These are phyloP conservation scores for Globisporangium viniferum DNA, from an alignment of 352 stramenopile species.

Conservation along the genomic window DNA sequence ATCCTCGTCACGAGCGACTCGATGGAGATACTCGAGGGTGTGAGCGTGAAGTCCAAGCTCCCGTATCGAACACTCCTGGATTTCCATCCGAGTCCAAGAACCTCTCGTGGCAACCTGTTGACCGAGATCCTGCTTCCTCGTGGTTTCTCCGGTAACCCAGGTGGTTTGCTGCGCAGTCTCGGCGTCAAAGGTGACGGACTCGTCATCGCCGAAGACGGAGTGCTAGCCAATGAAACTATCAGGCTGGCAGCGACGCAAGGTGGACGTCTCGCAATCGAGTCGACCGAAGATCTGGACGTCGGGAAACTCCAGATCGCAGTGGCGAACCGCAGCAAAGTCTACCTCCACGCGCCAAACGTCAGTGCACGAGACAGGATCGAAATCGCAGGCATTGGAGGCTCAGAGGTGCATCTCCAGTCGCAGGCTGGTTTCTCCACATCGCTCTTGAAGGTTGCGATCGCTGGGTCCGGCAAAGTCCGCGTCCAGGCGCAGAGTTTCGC, in stretches of 20 bases:
- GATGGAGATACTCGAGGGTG: background rate
- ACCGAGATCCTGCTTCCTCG: slow-evolving; percentile 1
- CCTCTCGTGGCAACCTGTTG: background rate
- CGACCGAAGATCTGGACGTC: background rate
- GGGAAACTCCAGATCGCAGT: background rate
- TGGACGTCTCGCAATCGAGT: background rate
- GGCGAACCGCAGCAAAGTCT: background rate
- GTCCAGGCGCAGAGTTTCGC: background rate
- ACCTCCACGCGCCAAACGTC: background rate
- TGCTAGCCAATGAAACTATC: background rate
- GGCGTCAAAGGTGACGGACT: background rate
- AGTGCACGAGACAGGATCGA: background rate
- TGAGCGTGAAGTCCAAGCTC: background rate
- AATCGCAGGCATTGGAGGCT: background rate
- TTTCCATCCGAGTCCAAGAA: background rate
- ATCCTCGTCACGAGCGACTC: background rate
- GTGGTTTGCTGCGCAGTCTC: background rate
- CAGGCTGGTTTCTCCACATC: background rate
- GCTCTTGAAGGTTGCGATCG: background rate
- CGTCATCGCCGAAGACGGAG: background rate
- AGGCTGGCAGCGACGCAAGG: background rate
- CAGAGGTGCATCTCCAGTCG: background rate
- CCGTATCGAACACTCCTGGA: background rate
- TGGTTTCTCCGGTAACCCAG: background rate
- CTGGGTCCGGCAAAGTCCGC: background rate